These are phyloP conservation scores for Populus pruinosa DNA, from an alignment of 345 rosid genomes.

Conservation along the genomic window DNA sequence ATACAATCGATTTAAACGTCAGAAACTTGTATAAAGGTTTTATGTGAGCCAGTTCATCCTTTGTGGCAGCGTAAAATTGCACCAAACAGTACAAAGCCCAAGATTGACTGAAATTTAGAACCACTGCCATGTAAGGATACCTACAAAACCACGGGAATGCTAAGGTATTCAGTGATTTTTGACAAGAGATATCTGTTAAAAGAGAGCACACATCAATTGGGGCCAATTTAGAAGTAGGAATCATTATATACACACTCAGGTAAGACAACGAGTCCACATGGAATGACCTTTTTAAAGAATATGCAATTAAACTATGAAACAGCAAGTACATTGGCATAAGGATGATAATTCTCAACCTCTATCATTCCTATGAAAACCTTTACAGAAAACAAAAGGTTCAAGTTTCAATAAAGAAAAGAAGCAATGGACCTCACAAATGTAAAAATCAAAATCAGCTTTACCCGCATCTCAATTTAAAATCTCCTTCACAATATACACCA, in stretches of 20 bases:
- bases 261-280: not conserved
- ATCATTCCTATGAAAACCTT: not conserved
- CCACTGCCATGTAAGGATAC: conserved; percentile 94
- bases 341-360: not conserved
- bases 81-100: conserved; percentile 98
- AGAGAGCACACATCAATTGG: not conserved
- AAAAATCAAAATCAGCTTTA: conserved; percentile 39
- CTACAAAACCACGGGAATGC: conserved; percentile 44
- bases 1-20: conserved; percentile 91
- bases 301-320: not conserved
- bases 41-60: conserved; percentile 88
- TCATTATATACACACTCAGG: not conserved
- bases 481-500: conserved; percentile 93
- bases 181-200: not conserved
- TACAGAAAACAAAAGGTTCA: not conserved
- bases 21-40: conserved; percentile 92
- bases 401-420: not conserved
- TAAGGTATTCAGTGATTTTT: conserved; percentile 1
- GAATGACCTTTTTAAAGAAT: not conserved
- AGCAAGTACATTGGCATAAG: not conserved
- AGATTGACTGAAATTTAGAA: conserved; percentile 95
- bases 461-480: conserved; percentile 88
- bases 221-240: not conserved
- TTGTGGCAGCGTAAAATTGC: conserved; percentile 84
- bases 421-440: not conserved